Conservation (phyloP, 2,329 filamentous ascomycete genomes). For the Colletotrichum sp. region DNA sequence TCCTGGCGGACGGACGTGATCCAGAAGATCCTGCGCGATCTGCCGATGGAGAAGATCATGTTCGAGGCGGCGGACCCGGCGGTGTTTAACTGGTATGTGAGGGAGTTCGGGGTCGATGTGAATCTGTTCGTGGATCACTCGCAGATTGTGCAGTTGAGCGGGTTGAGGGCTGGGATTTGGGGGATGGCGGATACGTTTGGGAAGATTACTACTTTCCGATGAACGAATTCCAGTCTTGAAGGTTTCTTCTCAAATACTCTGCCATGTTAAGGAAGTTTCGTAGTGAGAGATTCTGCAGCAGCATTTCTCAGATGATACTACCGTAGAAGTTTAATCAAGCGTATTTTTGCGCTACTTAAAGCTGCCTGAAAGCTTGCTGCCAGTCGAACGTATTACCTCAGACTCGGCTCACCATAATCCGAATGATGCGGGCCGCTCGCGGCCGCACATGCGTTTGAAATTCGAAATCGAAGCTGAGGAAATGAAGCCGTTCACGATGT, state of each 20-base stretch:
- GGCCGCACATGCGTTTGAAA: too few relatives aligned
- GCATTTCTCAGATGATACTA: too few relatives aligned
- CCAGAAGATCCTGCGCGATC: conserved; percentile 53
- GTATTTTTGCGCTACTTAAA: too few relatives aligned
- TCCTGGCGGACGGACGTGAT: conserved; percentile 56
- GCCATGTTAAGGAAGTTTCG: accelerated
- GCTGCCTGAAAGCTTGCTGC: too few relatives aligned
- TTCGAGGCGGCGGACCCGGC: conserved; percentile 62
- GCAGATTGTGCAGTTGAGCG: conserved; percentile 61
- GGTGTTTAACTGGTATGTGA: conserved; percentile 61
- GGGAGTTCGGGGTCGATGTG: conserved; percentile 61
- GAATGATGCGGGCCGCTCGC: too few relatives aligned
- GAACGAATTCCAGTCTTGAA: background rate
- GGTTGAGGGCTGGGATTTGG: conserved; percentile 50
- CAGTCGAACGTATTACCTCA: too few relatives aligned
- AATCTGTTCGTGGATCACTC: conserved; percentile 64
- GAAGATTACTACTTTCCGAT: conserved; percentile 31
- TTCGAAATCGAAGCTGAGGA: too few relatives aligned
- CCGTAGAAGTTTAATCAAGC: too few relatives aligned
- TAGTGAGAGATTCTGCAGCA: too few relatives aligned
- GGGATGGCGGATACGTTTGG: conserved; percentile 55
- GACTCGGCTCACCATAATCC: too few relatives aligned
- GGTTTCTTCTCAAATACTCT: background rate
- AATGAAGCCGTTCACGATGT: too few relatives aligned
- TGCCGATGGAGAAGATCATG: conserved; percentile 59